Conservation (phyloP, 768 basidiomycete genomes). For the Psilocybe cubensis region DNA sequence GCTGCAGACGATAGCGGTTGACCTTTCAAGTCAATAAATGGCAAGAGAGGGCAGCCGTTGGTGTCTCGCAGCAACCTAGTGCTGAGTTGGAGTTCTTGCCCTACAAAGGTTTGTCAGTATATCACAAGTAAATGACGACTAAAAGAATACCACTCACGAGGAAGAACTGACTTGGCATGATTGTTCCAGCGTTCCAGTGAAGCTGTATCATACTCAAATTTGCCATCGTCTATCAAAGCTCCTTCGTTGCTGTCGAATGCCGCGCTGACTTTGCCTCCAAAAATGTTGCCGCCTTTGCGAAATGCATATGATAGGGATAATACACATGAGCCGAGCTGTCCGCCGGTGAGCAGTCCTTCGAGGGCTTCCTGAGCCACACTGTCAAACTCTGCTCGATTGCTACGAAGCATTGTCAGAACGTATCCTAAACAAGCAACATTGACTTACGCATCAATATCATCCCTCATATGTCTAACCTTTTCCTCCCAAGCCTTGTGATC, state of each 20-base stretch:
- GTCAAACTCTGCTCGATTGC: not conserved
- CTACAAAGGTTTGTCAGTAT: no score
- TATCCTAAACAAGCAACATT: not conserved
- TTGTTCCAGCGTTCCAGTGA: no score
- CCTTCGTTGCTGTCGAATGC: no score
- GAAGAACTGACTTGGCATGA: no score
- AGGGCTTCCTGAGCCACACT: not conserved
- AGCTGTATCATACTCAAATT: no score
- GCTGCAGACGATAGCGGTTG: not conserved
- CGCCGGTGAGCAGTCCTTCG: not conserved
- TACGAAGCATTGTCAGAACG: not conserved
- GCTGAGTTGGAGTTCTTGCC: no score
- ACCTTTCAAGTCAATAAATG: slow-evolving; percentile 17
- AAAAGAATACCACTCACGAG: no score
- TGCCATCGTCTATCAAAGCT: no score
- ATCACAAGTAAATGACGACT: no score
- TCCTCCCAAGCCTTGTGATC: not conserved
- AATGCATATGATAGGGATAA: slow-evolving; percentile 25
- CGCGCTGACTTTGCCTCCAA: no score
- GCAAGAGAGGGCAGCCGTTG: not conserved
- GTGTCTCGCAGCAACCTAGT: not conserved
- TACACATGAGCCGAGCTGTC: slow-evolving; percentile 2
- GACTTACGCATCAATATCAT: not conserved
- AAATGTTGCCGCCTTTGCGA: not conserved
- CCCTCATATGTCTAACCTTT: not conserved